These are phyloP conservation scores for Talaromyces sp. DNA, from an alignment of 2,329 filamentous ascomycete genomes.

Conservation along the genomic window DNA sequence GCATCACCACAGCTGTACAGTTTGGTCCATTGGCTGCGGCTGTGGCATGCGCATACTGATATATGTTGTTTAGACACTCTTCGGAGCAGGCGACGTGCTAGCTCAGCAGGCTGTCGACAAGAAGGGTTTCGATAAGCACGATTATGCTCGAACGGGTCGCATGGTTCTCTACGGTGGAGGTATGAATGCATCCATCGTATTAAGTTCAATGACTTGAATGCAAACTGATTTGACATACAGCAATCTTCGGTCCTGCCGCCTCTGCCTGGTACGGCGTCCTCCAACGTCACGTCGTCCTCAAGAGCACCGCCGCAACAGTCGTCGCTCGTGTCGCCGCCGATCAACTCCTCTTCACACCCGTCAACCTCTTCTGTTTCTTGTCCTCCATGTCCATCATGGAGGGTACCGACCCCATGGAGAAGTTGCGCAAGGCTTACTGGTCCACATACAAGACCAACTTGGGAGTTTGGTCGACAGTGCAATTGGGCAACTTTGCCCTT, in stretches of 20 bases:
- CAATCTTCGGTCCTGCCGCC: constrained; percentile 80
- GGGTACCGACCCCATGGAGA: constrained; percentile 62
- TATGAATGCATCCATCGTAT: constrained; percentile 25
- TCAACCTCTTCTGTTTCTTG: constrained; percentile 77
- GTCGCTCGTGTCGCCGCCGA: constrained; percentile 74
- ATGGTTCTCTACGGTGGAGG: constrained; percentile 51
- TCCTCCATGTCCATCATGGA: constrained; percentile 80
- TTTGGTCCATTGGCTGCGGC: background rate
- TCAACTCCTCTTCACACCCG: constrained; percentile 79
- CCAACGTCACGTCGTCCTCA: constrained; percentile 64
- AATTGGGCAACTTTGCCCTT: constrained; percentile 82
- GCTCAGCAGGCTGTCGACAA: constrained; percentile 89
- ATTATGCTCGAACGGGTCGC: constrained; percentile 50
- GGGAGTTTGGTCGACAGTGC: constrained; percentile 81
- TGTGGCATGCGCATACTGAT: background rate
- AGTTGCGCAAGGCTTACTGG: constrained; percentile 67
- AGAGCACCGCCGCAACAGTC: constrained; percentile 65
- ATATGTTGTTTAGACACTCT: constrained; percentile 61
- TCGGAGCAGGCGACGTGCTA: constrained; percentile 84
- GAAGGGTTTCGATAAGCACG: constrained; percentile 72
- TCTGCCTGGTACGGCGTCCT: constrained; percentile 84
- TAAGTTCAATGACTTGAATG: background rate
- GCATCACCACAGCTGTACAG: constrained; percentile 72
- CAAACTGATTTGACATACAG: constrained; percentile 39
- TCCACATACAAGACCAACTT: constrained; percentile 77